A percentile compares a stretch with the other conserved stretches of the same genome.
phyloP scores from a whole-genome alignment of 208 protist species.

The Naegleria gruberi region DNA sequence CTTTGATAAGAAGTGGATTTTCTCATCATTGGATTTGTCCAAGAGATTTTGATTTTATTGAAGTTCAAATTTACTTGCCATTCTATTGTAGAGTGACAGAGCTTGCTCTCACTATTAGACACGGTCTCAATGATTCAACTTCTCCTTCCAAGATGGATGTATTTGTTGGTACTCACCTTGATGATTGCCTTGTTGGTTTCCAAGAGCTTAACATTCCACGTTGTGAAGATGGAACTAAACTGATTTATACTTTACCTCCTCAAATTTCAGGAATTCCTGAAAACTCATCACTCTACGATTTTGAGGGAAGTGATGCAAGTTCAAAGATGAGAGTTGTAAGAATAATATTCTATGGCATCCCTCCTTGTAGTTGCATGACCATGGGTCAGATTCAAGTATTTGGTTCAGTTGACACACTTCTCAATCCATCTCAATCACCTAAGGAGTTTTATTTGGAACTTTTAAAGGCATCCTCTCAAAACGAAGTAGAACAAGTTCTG shows the following conservation, averaged over 20 bases:
- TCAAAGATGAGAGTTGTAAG: neutral
- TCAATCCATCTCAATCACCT: neutral
- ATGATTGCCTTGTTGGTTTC: neutral
- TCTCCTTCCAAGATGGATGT: conserved; percentile 18
- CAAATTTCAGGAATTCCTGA: neutral
- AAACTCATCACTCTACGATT: neutral
- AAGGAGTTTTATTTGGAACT: neutral
- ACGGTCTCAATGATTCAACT: neutral
- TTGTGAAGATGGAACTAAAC: conserved; percentile 16
- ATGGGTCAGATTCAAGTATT: conserved; percentile 11
- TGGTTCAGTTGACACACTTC: neutral
- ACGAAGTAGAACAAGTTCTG: neutral
- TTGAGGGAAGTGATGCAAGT: neutral
- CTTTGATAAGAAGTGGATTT: neutral
- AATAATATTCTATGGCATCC: conserved; percentile 8
- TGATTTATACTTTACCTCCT: neutral
- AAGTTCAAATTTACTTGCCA: conserved; percentile 14
- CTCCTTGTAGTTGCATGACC: conserved; percentile 1
- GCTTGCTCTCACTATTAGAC: neutral
- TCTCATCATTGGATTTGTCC: neutral
- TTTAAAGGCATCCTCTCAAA: neutral
- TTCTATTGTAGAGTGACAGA: conserved; percentile 5
- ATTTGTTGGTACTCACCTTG: neutral
- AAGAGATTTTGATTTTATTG: conserved; percentile 19
- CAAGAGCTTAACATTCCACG: conserved; percentile 8